Conservation (phyloP, 352 stramenopile species). For the Globisporangium yorkense region DNA sequence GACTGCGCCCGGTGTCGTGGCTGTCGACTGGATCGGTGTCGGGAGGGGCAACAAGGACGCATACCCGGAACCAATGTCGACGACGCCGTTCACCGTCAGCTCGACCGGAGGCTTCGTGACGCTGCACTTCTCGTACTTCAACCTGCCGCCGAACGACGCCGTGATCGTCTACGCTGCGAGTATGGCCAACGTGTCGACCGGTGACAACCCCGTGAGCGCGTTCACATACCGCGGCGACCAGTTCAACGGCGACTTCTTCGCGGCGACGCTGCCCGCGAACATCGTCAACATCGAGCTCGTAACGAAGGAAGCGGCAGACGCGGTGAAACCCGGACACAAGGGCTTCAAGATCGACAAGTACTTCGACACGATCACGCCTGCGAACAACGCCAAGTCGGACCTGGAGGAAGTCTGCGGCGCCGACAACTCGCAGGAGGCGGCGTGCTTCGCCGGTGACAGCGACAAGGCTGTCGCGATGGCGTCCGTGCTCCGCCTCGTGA, state of each 20-base stretch:
- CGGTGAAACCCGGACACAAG: constrained; percentile 23
- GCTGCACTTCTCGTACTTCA: constrained; percentile 61
- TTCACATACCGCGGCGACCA: constrained; percentile 34
- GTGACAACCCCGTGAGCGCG: constrained; percentile 20
- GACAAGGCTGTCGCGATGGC: constrained; percentile 21
- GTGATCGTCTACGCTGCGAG: constrained; percentile 31
- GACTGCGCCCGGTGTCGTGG: not conserved
- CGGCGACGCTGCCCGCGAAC: constrained; percentile 26
- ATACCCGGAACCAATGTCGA: constrained; percentile 22
- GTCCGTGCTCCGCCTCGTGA: constrained; percentile 50
- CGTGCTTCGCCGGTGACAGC: constrained; percentile 29
- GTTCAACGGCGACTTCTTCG: constrained; percentile 25
- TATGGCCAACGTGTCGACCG: constrained; percentile 8
- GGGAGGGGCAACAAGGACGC: constrained; percentile 20
- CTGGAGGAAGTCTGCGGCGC: constrained; percentile 49
- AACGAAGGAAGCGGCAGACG: constrained; percentile 15
- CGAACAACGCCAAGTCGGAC: constrained; percentile 20
- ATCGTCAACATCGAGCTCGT: constrained; percentile 49
- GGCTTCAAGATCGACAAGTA: constrained; percentile 53
- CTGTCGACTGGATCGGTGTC: constrained; percentile 19
- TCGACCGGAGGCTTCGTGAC: constrained; percentile 46
- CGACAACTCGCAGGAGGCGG: constrained; percentile 58
- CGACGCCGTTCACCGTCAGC: constrained; percentile 29
- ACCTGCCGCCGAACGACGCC: constrained; percentile 52
- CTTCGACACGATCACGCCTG: constrained; percentile 25